Base-by-base conservation (phyloP, 2,329 filamentous ascomycete genomes). In the Huntiella bhutanensis region DNA sequence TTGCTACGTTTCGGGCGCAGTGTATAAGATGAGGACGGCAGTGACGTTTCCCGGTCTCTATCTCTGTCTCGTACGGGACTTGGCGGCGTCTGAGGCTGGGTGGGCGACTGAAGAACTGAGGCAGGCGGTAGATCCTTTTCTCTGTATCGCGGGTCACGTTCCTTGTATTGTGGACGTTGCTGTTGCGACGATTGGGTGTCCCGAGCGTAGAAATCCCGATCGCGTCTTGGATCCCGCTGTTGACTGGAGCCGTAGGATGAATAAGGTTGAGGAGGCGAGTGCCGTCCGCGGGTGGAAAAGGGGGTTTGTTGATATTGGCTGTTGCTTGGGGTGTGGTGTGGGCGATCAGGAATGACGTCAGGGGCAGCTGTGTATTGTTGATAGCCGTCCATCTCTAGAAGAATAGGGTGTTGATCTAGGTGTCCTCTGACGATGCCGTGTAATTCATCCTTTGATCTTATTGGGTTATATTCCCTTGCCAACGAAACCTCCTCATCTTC, bases 401-500 rank as follows among this genome's bases (percentile, higher is more conserved):
- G 39, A 5, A 50, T 16, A 2, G 48, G 44, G 15, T 44, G 41
- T 33, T 50, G 48, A 7, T 50, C 44, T 11, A 33, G 44, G 16
- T 43, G 36, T 10, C 48, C 48, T 28, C 48, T 33, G 22, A 36
- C 45, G 15, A 50, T 33, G 10, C 48, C 48, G 33, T 50, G 34
- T n/a, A 41, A 32, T 22, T 50, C 44, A 11, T 50, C 41, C 17
- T 36, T 17, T 12, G 41, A 41, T 10, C 36, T 10, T 28, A 12
- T n/a, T 34, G 45, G 34, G 17, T 33, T 17, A 33, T 50, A 41
- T 19, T 50, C 48, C 33, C 45, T 36, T 6, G 48, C 44, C 11
- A 50, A 22, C 7, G 48, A 47, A 11, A 45, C 45, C 10, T 34
- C 45, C 28, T 50, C 48, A 39, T 47, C 45, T 41, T 50, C 48